Base-by-base conservation (phyloP, 345 rosid genomes). In the Lepidium sativum region DNA sequence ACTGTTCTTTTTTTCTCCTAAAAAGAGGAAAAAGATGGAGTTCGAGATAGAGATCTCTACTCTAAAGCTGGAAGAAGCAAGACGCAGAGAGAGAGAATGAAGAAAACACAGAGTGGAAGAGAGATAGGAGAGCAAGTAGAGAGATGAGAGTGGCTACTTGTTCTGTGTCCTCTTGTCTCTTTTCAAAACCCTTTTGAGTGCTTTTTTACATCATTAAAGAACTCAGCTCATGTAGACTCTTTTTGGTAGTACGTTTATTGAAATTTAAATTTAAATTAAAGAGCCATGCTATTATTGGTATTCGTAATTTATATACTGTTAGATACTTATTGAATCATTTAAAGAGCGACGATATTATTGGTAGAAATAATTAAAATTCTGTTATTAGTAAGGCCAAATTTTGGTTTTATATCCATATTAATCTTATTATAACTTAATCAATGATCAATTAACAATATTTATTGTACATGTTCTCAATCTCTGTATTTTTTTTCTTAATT, bases 91-190 rank as follows among this genome's bases (percentile, higher is more conserved):
- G 64, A 33, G 18, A 15, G 1, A 42, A 60, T 20, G 14, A 61
- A 63, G 70, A 61, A 14, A 67, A 45, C 25, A 47, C 2, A 47
- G 58, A n/a, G 58, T 51, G 34, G 53, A 35, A 55, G 20, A 60
- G 49, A 44, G 20, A 45, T 34, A 13, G 65, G 3, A 52, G 39
- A 45, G 63, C 40, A 29, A 33, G 29, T 18, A 54, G 68, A 38
- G 55, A 50, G 65, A 42, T 59, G 67, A 66, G 72, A 59, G 62
- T 68, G 59, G 68, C 73, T 74, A 55, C 64, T 68, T 54, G 77
- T 73, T 39, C 35, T 61, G 68, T 68, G 73, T 57, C 69, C 2
- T 71, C 34, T 71, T 68, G 65, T 74, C 61, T 72, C 76, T 65
- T 58, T 49, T 62, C 54, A 9, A 55, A 74, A 50, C 60, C 73